Conservation (phyloP, 163 green algal genomes). For the Scenedesmus sp. region DNA sequence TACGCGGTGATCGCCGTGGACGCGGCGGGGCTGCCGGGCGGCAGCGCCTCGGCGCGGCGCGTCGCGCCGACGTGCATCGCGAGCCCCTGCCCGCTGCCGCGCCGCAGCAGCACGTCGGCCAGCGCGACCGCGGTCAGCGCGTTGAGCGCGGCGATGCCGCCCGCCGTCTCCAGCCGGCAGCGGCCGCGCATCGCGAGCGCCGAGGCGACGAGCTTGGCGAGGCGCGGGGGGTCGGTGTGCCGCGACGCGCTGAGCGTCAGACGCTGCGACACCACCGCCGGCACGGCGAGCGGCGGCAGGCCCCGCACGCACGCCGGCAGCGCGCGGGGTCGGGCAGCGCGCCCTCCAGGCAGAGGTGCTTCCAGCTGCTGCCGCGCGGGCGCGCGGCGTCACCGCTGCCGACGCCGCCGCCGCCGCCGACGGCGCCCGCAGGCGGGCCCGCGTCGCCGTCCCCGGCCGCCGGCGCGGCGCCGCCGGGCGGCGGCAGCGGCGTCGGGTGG, state of each 20-base stretch:
- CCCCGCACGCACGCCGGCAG: background rate
- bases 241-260: background rate
- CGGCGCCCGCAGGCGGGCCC: background rate
- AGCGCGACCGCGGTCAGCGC: conserved; percentile 11
- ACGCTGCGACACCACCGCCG: background rate
- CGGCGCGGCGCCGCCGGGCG: background rate
- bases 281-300: conserved; percentile 19
- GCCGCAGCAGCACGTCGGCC: background rate
- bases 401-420: background rate
- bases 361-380: background rate
- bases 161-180: conserved; percentile 5
- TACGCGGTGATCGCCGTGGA: conserved; percentile 4
- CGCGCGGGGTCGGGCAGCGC: background rate
- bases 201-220: background rate
- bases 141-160: conserved; percentile 18
- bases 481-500: background rate
- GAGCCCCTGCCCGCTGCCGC: background rate
- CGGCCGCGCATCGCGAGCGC: background rate
- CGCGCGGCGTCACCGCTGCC: background rate
- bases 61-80: conserved; percentile 11
- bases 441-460: background rate
- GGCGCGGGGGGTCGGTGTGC: background rate
- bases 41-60: background rate
- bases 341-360: conserved; percentile 1
- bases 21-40: no score